Base-by-base conservation (phyloP, 352 stramenopile species). In the Halophytophthora polymorphica region DNA sequence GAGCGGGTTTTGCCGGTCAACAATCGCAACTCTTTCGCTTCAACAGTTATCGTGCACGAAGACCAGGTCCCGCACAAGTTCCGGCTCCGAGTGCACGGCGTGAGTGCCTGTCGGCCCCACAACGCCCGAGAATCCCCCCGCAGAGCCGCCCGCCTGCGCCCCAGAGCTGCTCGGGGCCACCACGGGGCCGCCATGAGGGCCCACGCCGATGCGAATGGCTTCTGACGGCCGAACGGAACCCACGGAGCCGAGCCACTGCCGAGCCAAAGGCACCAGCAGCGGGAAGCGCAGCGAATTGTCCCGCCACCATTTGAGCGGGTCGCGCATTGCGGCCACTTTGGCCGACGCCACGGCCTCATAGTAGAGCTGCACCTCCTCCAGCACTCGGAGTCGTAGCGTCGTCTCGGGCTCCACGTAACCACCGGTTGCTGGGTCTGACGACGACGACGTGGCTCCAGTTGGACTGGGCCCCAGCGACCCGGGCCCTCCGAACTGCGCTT, bases 31-130 rank as follows among this genome's bases (percentile, higher is more conserved):
- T 44, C 28, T 52, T 43, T 57, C 4, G 19, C 50, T 31, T 45
- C 66, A 78, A 53, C 68, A 78, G 39, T 78, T 77, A 53, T 81
- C 57, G 23, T 81, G 68, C 22, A 78, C 59, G 31, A 78, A 74
- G 23, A 78, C 64, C 51, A 78, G 46, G 49, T 81, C 71, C 13
- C 69, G 65, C 35, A 81, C 59, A 7, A 79, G 64, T 22, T 79
- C 71, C 3, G 69, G 66, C 44, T 77, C 70, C 15, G 64, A 73
- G 48, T 73, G 66, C 28, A 74, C 61, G 13, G 65, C 58, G 19
- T 63, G 45, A 2, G 34, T 53, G 6, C 53, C 53, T 22, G 50
- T 56, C 11, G 48, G 47, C n/a, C 55, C 28, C 21, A 50, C 50
- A 25, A 56, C 56, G 34, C 65, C 53, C 25, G 25, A 31, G 25